Evolutionary conservation across 306 rosid species (phyloP), one percentile per base, ranked within the genome.

Genomic region (Acacia melanoxylon): DNA sequence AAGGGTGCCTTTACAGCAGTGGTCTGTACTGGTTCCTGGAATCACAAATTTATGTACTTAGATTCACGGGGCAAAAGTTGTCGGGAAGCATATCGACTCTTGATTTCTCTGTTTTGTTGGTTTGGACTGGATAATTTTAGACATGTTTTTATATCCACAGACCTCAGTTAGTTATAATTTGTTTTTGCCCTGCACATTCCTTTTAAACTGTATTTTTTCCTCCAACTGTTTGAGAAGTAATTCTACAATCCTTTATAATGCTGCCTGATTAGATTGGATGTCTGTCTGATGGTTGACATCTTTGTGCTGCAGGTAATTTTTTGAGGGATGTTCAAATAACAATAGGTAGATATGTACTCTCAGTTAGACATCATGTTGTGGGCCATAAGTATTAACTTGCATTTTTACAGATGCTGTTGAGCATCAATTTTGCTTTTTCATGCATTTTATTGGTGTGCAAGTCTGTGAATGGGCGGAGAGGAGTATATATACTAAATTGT

Each of bases 281-380:
- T n/a, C 78, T 61, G 16, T 22, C 94, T 93, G 89, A 86, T 91
- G 76, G 86, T 68, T 70, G 86, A 88, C 87, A 86, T 92, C 89
- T 88, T 87, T 75, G 80, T 86, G 86, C 86, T 93, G 99, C 98
- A 95, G 97, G 99, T 90, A 89, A 89, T 90, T 81, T 93, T 92
- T 59, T 93, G 82, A 91, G 89, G 90, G 99, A 93, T 93, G 98
- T 92, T 90, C 97, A 93, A 91, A 91, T 95, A 87, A 86, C 99
- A 90, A 80, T 93, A 93, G 98, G 99, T 95, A 95, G 99, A 86
- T 91, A 84, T 86, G 85, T 87, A 82, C 89, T 84, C 92, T 84
- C 91, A 78, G 86, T 78, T 78, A 89, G 83, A 85, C 82, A 87
- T 85, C 87, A 78, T 80, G 75, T 78, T 48, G 75, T 78, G 41